A percentile compares a stretch with the other conserved stretches of the same genome.
Evolutionary conservation across 257 asterid genomes (phyloP).

Genomic region (Avicennia marina): DNA sequence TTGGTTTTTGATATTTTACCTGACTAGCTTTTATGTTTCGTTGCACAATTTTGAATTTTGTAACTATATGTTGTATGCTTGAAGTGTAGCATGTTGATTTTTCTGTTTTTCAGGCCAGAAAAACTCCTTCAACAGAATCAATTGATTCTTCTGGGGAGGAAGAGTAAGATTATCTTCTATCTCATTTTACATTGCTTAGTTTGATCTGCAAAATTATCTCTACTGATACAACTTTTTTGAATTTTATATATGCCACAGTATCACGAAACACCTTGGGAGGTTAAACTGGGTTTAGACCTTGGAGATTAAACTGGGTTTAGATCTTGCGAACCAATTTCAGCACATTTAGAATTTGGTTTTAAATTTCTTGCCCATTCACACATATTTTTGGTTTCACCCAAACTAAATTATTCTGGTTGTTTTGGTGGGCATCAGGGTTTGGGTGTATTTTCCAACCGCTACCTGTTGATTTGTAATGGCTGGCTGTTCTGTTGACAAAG

Average conservation of each 20-base stretch:
- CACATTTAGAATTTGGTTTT: not conserved
- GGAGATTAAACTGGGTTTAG: not conserved
- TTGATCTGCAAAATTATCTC: not conserved
- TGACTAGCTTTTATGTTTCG: slow-evolving; percentile 8
- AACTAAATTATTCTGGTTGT: too few relatives aligned
- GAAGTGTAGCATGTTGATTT: slow-evolving; percentile 13
- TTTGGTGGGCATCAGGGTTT: too few relatives aligned
- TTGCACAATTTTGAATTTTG: not conserved
- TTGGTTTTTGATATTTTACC: not conserved
- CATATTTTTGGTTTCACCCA: too few relatives aligned
- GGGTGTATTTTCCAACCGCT: not conserved
- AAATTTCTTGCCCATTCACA: not conserved
- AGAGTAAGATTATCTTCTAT: slow-evolving; percentile 60
- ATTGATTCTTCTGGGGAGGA: slow-evolving; percentile 94
- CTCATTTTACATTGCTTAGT: slow-evolving; percentile 6
- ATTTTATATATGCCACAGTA: not conserved
- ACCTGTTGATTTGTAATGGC: too few relatives aligned
- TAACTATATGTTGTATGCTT: slow-evolving; percentile 6
- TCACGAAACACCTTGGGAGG: not conserved
- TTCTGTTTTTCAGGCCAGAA: slow-evolving; percentile 52
- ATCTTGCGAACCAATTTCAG: not conserved
- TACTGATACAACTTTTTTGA: not conserved
- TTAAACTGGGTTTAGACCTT: not conserved
- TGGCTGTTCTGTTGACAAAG: too few relatives aligned
- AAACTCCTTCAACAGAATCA: slow-evolving; percentile 69